These are phyloP conservation scores for Aspergillus candidus DNA, from an alignment of 2,329 filamentous ascomycete genomes.

Conservation along the genomic window DNA sequence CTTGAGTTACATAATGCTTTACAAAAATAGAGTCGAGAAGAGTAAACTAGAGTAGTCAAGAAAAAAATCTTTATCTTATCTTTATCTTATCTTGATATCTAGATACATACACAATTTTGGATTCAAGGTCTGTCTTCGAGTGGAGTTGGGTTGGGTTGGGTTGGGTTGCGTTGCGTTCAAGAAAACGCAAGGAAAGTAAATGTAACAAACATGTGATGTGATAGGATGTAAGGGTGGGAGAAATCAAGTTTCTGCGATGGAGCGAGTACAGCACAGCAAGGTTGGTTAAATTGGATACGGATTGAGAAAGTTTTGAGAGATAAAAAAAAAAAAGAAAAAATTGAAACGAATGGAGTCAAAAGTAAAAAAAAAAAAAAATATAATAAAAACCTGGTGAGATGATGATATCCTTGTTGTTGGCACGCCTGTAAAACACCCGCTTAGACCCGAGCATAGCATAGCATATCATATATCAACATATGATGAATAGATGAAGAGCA, in stretches of 20 bases:
- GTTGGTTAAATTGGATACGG: background rate
- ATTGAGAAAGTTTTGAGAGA: background rate
- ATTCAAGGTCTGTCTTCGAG: background rate
- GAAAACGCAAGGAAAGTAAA: constrained; percentile 2
- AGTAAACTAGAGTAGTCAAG: too few relatives aligned
- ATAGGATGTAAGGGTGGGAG: too few relatives aligned
- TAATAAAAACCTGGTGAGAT: constrained; percentile 8
- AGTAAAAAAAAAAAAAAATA: constrained; percentile 1
- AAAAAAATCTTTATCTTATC: too few relatives aligned
- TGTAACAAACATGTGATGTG: background rate
- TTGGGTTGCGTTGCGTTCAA: background rate
- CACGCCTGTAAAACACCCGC: constrained; percentile 17
- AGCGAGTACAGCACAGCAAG: background rate
- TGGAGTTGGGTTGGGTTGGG: too few relatives aligned
- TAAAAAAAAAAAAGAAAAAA: constrained; percentile 1
- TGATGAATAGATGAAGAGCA: constrained; percentile 1
- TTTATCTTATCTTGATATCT: background rate
- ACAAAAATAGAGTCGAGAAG: too few relatives aligned
- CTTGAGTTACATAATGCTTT: too few relatives aligned
- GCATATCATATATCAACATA: background rate
- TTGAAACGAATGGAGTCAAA: too few relatives aligned
- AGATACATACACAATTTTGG: constrained; percentile 13
- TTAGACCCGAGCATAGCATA: constrained; percentile 4
- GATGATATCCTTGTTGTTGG: background rate
- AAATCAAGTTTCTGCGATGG: background rate